A percentile compares a stretch with the other conserved stretches of the same genome.
These are phyloP conservation scores for Macrotyloma uniflorum DNA, from an alignment of 306 rosid genomes.

Conservation along the genomic window DNA sequence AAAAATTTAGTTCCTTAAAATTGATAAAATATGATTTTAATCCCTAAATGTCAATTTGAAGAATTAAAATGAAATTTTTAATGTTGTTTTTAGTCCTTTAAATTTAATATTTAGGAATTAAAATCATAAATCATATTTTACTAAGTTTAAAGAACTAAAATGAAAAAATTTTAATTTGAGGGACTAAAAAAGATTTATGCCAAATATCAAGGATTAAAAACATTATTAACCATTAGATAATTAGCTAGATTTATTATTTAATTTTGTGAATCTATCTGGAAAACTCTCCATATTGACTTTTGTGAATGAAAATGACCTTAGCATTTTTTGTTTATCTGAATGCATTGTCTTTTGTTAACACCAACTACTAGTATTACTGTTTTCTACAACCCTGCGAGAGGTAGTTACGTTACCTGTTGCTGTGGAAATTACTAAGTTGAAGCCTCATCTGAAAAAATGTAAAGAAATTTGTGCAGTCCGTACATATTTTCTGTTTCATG, in stretches of 20 bases:
- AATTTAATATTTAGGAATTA: too few relatives aligned
- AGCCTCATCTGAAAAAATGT: background rate
- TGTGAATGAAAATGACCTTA: background rate
- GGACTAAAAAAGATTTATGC: too few relatives aligned
- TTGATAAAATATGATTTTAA: too few relatives aligned
- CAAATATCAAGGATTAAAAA: too few relatives aligned
- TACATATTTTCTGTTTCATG: constrained; percentile 26
- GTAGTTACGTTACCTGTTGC: background rate
- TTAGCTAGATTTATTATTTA: background rate
- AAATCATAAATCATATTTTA: too few relatives aligned
- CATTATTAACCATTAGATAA: too few relatives aligned
- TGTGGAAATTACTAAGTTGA: background rate
- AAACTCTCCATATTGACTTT: background rate
- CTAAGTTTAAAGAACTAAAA: too few relatives aligned
- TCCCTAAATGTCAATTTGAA: too few relatives aligned
- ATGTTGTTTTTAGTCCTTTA: too few relatives aligned
- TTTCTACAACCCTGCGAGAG: background rate
- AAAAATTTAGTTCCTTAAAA: too few relatives aligned
- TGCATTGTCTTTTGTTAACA: background rate
- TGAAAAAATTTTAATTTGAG: too few relatives aligned
- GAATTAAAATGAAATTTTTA: too few relatives aligned
- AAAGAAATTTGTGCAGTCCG: background rate
- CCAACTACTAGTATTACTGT: background rate
- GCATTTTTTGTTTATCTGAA: background rate
- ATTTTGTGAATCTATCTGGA: background rate